These are phyloP conservation scores for Mucor racemosus DNA, from an alignment of 371 early-diverging fungal species.

Conservation along the genomic window DNA sequence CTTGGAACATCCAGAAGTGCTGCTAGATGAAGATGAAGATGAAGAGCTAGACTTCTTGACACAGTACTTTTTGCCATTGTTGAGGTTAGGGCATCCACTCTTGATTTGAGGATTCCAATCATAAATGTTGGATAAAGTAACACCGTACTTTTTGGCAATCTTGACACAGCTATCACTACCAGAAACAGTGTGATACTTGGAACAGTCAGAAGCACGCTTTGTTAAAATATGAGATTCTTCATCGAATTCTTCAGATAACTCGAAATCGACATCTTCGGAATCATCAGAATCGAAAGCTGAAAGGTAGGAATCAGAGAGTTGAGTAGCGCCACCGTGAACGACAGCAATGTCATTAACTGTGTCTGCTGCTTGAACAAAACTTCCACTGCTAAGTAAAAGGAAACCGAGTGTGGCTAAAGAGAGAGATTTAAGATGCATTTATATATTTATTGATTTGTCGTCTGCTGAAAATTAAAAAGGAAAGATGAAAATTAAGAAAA, in stretches of 20 bases:
- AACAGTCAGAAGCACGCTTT: slow-evolving; percentile 30
- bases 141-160: slow-evolving; percentile 34
- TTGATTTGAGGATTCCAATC: slow-evolving; percentile 46
- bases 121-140: slow-evolving; percentile 30
- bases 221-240: slow-evolving; percentile 21
- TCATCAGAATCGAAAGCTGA: slow-evolving; percentile 35
- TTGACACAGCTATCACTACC: slow-evolving; percentile 41
- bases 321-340: slow-evolving; percentile 1
- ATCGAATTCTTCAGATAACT: slow-evolving; percentile 35
- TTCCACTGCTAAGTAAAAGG: slow-evolving; percentile 23
- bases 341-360: slow-evolving; percentile 4
- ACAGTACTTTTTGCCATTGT: slow-evolving; percentile 49
- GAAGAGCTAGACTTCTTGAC: slow-evolving; percentile 21
- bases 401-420: slow-evolving; percentile 33
- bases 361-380: slow-evolving; percentile 14
- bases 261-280: slow-evolving; percentile 32
- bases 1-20: slow-evolving; percentile 10
- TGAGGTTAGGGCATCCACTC: slow-evolving; percentile 39
- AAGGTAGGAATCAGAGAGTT: slow-evolving; percentile 25
- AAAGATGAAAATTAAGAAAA: neutral
- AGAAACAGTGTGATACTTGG: slow-evolving; percentile 33
- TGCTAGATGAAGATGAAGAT: slow-evolving; percentile 1
- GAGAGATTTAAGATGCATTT: slow-evolving; percentile 32
- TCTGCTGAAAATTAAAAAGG: neutral
- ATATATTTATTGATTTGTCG: neutral